Evolutionary conservation across 257 asterid species (phyloP).

Genomic region (Plectranthus barbatus): DNA sequence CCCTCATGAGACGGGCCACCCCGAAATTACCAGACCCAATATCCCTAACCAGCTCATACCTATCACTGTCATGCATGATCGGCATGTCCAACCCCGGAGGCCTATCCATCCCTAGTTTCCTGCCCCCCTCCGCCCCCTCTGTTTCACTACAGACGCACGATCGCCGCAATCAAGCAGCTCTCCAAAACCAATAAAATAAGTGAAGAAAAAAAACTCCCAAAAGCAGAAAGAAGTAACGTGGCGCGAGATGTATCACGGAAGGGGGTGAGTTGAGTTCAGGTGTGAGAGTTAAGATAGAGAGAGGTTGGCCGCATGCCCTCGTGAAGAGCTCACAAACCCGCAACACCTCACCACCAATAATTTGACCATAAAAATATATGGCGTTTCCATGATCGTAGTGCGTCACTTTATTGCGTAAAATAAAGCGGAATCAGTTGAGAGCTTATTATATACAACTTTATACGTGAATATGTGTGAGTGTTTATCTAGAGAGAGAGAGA

Average conservation of each 20-base stretch:
- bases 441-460: conserved; percentile 9
- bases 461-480: conserved; percentile 13
- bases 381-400: conserved; percentile 19
- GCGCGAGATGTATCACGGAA: conserved; percentile 28
- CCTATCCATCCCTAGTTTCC: conserved; percentile 45
- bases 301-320: conserved; percentile 29
- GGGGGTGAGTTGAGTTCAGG: conserved; percentile 20
- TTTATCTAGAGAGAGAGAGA: conserved; percentile 16
- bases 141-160: background rate
- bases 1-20: conserved; percentile 94
- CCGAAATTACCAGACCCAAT: conserved; percentile 69
- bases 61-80: conserved; percentile 84
- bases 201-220: background rate
- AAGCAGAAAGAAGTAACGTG: conserved; percentile 30
- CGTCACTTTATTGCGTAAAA: conserved; percentile 24
- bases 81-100: conserved; percentile 85
- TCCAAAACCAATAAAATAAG: conserved; percentile 1
- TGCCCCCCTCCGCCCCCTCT: background rate
- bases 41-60: conserved; percentile 82
- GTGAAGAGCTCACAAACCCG: conserved; percentile 45
- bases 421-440: conserved; percentile 9
- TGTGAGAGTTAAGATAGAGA: conserved; percentile 25
- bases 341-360: conserved; percentile 34
- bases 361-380: conserved; percentile 10
- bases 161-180: background rate